Percentiles rank a stretch among this genome's conserved stretches.
Evolutionary conservation across 176 grass and related monocot species (phyloP).

Genomic region (Stipa capillata): DNA sequence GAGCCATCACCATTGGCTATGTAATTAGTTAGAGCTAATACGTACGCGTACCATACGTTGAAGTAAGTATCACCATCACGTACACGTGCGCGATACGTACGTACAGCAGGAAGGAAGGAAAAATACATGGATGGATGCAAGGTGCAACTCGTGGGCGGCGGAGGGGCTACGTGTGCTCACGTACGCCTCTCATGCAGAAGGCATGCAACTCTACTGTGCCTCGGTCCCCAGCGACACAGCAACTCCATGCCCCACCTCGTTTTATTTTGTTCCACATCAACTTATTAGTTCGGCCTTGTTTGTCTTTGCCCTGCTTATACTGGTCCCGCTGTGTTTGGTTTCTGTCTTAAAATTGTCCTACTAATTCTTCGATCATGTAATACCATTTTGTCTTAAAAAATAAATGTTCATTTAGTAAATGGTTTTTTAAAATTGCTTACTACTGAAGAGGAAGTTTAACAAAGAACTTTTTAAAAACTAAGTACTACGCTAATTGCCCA

Average conservation of each 20-base stretch:
- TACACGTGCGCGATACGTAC: not conserved
- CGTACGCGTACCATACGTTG: not conserved
- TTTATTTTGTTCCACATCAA: not conserved
- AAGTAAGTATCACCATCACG: not conserved
- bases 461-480: no score
- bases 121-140: not conserved
- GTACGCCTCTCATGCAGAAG: conserved; percentile 27
- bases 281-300: no score
- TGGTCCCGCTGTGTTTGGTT: no score
- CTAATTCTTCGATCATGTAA: no score
- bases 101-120: not conserved
- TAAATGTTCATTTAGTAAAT: no score
- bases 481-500: no score
- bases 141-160: not conserved
- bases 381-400: no score
- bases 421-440: no score
- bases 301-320: no score
- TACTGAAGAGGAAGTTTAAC: no score
- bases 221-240: not conserved
- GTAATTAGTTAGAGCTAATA: not conserved
- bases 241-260: not conserved
- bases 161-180: conserved; percentile 29
- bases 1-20: not conserved
- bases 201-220: not conserved
- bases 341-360: no score